These are phyloP conservation scores for Athelia psychrophila DNA, from an alignment of 1,284 basidiomycete species.

Conservation along the genomic window DNA sequence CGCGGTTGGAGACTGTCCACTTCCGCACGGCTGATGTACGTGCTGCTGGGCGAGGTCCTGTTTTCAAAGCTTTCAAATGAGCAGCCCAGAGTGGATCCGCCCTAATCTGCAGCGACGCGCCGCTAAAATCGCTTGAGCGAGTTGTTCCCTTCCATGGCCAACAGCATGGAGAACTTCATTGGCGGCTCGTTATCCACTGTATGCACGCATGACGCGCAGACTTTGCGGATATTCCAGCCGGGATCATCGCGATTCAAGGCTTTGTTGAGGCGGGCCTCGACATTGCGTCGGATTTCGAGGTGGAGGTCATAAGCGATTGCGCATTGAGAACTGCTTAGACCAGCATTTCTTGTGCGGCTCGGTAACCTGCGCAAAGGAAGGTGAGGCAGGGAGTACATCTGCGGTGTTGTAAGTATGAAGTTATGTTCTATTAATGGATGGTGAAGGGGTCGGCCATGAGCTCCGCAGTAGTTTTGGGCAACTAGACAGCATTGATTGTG, in stretches of 20 bases:
- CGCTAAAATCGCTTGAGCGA: constrained; percentile 2
- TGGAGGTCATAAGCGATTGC: constrained; percentile 7
- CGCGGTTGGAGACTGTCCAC: no score
- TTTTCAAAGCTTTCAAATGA: constrained; percentile 2
- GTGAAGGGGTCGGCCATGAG: no score
- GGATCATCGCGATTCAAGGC: constrained; percentile 8
- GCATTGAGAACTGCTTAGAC: constrained; percentile 6
- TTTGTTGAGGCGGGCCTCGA: neutral
- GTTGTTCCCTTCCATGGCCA: constrained; percentile 7
- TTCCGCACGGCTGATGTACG: constrained; percentile 2
- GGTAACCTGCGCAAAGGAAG: no score
- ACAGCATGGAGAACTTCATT: constrained; percentile 2
- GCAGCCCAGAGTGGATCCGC: neutral
- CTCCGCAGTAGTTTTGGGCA: no score
- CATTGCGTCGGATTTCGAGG: constrained; percentile 2
- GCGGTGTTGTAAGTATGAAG: no score
- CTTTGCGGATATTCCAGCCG: constrained; percentile 3
- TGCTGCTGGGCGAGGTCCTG: constrained; percentile 2
- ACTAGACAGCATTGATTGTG: no score
- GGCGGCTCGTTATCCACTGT: constrained; percentile 1
- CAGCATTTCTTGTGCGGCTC: constrained; percentile 5
- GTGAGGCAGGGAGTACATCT: no score
- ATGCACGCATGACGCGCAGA: constrained; percentile 7
- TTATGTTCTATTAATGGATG: no score
- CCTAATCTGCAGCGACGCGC: neutral